phyloP scores from a whole-genome alignment of 2,329 filamentous ascomycete genomes.

The Hymenoscyphus occultus region DNA sequence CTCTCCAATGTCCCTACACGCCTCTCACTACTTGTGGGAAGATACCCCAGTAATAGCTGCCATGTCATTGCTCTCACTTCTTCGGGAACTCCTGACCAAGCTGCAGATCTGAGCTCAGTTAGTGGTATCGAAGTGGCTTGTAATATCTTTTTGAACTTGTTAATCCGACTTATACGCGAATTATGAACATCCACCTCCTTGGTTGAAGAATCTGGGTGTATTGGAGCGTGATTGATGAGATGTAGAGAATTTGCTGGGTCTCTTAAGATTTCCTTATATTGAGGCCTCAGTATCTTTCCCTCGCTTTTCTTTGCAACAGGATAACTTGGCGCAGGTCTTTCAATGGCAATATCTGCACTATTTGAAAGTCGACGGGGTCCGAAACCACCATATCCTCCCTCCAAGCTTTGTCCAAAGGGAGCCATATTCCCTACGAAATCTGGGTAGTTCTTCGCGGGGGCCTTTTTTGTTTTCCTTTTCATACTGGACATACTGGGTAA shows the following conservation, averaged over 20 bases:
- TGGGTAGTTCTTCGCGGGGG: slow-evolving; percentile 17
- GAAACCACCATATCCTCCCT: slow-evolving; percentile 39
- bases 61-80: slow-evolving; percentile 99
- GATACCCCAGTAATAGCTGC: slow-evolving; percentile 91
- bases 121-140: slow-evolving; percentile 89
- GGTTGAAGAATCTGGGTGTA: slow-evolving; percentile 68
- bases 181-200: slow-evolving; percentile 87
- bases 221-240: slow-evolving; percentile 81
- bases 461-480: slow-evolving; percentile 65
- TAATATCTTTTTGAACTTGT: slow-evolving; percentile 96
- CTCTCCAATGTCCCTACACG: slow-evolving; percentile 85
- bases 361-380: slow-evolving; percentile 65
- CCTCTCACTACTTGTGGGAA: slow-evolving; percentile 94
- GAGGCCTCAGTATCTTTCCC: slow-evolving; percentile 91
- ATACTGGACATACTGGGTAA: slow-evolving; percentile 89
- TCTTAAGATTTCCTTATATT: slow-evolving; percentile 93
- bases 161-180: slow-evolving; percentile 86
- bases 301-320: slow-evolving; percentile 86
- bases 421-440: slow-evolving; percentile 23
- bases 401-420: slow-evolving; percentile 40
- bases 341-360: slow-evolving; percentile 91
- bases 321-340: slow-evolving; percentile 78
- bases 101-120: slow-evolving; percentile 75
- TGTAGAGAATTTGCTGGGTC: slow-evolving; percentile 92
- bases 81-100: slow-evolving; percentile 92